Conservation (phyloP, 352 stramenopile species). For the Thraustochytrium sp. region DNA sequence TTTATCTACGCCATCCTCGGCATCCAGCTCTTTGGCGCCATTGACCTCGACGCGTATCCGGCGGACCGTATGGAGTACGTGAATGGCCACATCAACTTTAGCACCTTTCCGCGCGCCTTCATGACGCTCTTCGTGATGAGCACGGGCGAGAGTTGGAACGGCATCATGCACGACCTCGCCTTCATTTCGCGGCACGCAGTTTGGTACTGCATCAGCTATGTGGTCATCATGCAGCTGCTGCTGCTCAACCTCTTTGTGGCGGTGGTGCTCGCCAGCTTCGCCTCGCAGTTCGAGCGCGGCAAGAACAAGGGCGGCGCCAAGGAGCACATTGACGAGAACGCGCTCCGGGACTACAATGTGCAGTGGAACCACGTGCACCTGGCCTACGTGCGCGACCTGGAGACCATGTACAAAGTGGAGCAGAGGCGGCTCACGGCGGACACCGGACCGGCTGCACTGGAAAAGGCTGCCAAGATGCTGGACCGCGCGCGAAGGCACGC, state of each 20-base stretch:
- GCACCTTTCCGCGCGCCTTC: slow-evolving; percentile 56
- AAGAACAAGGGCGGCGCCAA: neutral
- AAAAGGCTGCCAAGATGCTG: neutral
- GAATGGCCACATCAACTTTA: slow-evolving; percentile 62
- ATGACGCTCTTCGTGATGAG: slow-evolving; percentile 66
- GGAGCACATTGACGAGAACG: slow-evolving; percentile 32
- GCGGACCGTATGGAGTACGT: slow-evolving; percentile 55
- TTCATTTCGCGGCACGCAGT: slow-evolving; percentile 4
- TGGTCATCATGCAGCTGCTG: slow-evolving; percentile 42
- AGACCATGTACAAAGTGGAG: neutral
- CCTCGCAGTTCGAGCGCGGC: slow-evolving; percentile 10
- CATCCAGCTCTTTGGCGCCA: slow-evolving; percentile 48
- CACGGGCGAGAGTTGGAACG: slow-evolving; percentile 69
- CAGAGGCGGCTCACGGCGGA: neutral
- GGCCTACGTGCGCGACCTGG: neutral
- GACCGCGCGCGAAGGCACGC: neutral
- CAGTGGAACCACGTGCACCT: slow-evolving; percentile 26
- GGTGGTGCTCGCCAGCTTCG: slow-evolving; percentile 31
- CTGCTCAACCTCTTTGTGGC: slow-evolving; percentile 45
- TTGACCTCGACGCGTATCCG: neutral
- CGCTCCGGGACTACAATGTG: slow-evolving; percentile 35
- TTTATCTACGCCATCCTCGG: slow-evolving; percentile 49
- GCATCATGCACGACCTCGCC: slow-evolving; percentile 64
- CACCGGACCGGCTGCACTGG: neutral
- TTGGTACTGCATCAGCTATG: slow-evolving; percentile 40